A percentile compares a stretch with the other conserved stretches of the same genome.
Conservation (phyloP, 768 basidiomycete genomes). For the Leucocoprinus leucothites region DNA sequence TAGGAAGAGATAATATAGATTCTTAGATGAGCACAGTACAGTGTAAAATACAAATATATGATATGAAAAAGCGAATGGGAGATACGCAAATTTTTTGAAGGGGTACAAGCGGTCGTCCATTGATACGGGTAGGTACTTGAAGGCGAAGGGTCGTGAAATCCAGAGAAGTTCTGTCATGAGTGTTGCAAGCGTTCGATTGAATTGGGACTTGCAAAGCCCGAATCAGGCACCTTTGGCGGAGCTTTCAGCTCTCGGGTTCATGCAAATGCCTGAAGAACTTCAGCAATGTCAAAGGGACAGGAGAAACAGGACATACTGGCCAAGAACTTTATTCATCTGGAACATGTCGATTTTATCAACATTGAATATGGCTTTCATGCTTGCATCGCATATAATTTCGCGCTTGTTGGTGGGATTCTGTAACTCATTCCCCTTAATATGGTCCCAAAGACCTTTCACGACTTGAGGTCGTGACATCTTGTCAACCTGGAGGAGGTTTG, state of each 20-base stretch:
- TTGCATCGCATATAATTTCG: conserved; percentile 82
- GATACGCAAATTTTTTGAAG: not conserved
- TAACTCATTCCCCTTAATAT: conserved; percentile 77
- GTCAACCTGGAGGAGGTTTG: conserved; percentile 62
- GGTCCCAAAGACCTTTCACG: conserved; percentile 87
- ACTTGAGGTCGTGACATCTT: conserved; percentile 84
- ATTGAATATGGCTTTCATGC: conserved; percentile 71
- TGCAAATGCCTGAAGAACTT: conserved; percentile 30
- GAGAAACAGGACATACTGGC: conserved; percentile 47
- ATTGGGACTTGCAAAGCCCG: no score
- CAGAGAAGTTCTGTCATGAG: no score
- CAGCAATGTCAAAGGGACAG: not conserved
- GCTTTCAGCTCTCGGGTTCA: conserved; percentile 24
- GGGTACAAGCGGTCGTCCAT: no score
- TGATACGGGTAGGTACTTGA: not conserved
- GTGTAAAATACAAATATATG: conserved; percentile 11
- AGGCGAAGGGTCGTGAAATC: no score
- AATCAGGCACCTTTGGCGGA: no score
- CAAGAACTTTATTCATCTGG: conserved; percentile 89
- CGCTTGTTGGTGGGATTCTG: conserved; percentile 84
- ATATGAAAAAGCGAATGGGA: not conserved
- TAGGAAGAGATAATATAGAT: not conserved
- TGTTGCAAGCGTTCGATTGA: no score
- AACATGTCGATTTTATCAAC: conserved; percentile 90
- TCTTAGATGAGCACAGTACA: conserved; percentile 9